Evolutionary conservation across 805 yeast species (phyloP).

Genomic region (Sungouiella thailandica): DNA sequence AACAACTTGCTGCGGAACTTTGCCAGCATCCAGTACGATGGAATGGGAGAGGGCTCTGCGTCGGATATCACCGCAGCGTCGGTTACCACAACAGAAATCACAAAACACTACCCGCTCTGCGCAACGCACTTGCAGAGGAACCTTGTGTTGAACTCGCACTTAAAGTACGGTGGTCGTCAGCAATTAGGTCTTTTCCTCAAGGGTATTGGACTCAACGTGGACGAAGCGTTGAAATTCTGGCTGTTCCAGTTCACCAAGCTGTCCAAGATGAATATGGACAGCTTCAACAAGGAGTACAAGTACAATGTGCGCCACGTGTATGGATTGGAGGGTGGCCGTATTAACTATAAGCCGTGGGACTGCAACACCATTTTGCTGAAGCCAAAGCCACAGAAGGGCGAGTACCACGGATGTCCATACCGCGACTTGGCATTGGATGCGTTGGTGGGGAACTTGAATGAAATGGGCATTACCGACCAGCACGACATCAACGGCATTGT

Average conservation of each 20-base stretch:
- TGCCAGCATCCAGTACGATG: conserved; percentile 46
- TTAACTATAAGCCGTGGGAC: conserved; percentile 80
- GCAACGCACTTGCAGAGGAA: conserved; percentile 61
- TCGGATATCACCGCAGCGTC: conserved; percentile 56
- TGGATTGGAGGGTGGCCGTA: conserved; percentile 88
- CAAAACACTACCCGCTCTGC: conserved; percentile 78
- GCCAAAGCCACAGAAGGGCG: conserved; percentile 63
- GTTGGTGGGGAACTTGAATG: conserved; percentile 49
- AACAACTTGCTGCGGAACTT: conserved; percentile 63
- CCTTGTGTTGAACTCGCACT: conserved; percentile 59
- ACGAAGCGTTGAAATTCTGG: conserved; percentile 89
- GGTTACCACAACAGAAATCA: conserved; percentile 50
- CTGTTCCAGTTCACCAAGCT: conserved; percentile 57
- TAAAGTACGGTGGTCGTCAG: conserved; percentile 78
- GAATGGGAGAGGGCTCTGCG: conserved; percentile 37
- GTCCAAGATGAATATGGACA: conserved; percentile 55
- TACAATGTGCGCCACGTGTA: conserved; percentile 86
- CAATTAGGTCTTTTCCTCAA: conserved; percentile 82
- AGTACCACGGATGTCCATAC: conserved; percentile 92
- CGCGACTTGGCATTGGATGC: conserved; percentile 67
- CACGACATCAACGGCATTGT: conserved; percentile 53
- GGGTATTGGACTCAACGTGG: conserved; percentile 82
- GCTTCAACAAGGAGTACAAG: conserved; percentile 80
- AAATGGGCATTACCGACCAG: conserved; percentile 62
- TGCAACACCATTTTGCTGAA: conserved; percentile 72